These are phyloP conservation scores for Trichopus zeylanicus DNA, from an alignment of 116 monocot species.

Conservation along the genomic window DNA sequence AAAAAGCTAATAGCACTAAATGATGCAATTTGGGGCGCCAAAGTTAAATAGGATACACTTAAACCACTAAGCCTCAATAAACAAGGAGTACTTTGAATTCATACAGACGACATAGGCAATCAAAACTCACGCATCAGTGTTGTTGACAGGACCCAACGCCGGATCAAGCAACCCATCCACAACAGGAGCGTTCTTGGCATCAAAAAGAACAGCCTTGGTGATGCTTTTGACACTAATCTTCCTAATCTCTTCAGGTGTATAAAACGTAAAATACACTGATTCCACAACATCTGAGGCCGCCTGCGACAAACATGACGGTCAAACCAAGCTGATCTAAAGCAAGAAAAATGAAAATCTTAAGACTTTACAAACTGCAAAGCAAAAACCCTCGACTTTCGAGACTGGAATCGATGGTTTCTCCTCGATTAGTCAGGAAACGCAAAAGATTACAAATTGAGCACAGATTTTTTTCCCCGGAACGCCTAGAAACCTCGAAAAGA, in stretches of 20 bases:
- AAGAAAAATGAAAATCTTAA: background rate
- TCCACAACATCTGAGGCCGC: slow-evolving; percentile 45
- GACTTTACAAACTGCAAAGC: too few relatives aligned
- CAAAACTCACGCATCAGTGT: slow-evolving; percentile 46
- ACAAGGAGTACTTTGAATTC: too few relatives aligned
- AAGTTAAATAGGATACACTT: too few relatives aligned
- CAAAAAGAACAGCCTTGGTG: slow-evolving; percentile 44
- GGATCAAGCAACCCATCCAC: slow-evolving; percentile 54
- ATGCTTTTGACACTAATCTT: slow-evolving; percentile 65
- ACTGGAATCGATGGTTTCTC: too few relatives aligned
- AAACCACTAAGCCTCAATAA: too few relatives aligned
- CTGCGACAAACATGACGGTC: slow-evolving; percentile 16
- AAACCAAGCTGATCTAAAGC: background rate
- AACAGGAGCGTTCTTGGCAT: slow-evolving; percentile 38
- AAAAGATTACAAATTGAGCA: too few relatives aligned
- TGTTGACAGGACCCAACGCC: slow-evolving; percentile 45
- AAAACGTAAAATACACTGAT: slow-evolving; percentile 43
- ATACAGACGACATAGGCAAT: background rate
- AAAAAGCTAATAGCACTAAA: too few relatives aligned
- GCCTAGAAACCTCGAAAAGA: too few relatives aligned
- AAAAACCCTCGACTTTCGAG: too few relatives aligned
- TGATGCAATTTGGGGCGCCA: too few relatives aligned
- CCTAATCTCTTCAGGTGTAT: slow-evolving; percentile 37
- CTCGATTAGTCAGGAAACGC: too few relatives aligned
- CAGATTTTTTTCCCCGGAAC: too few relatives aligned